phyloP scores from a whole-genome alignment of 2,329 filamentous ascomycete species.

The Shiraia bambusicola region DNA sequence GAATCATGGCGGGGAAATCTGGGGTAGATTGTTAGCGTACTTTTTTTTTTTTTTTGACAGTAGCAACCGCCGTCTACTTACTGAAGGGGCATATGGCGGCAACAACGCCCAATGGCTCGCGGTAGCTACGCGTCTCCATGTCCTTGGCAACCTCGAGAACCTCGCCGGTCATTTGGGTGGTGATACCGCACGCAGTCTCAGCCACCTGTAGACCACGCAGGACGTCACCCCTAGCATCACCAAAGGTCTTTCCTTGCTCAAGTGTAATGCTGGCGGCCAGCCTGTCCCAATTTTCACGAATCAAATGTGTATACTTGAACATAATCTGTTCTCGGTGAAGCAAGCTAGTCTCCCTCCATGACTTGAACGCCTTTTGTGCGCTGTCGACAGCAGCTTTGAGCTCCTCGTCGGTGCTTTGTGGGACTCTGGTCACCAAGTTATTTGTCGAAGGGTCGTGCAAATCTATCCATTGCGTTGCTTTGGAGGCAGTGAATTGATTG shows the following conservation, averaged over 20 bases:
- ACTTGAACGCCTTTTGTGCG: slow-evolving; percentile 72
- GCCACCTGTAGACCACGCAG: slow-evolving; percentile 81
- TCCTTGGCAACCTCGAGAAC: slow-evolving; percentile 84
- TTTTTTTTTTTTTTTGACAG: no score
- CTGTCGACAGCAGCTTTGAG: slow-evolving; percentile 73
- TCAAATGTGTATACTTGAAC: slow-evolving; percentile 80
- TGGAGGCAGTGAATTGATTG: slow-evolving; percentile 72
- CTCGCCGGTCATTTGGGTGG: slow-evolving; percentile 80
- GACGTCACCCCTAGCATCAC: slow-evolving; percentile 79
- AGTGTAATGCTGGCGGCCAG: slow-evolving; percentile 82
- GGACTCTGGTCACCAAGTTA: slow-evolving; percentile 79
- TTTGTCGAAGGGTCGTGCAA: slow-evolving; percentile 82
- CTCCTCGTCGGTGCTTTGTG: slow-evolving; percentile 77
- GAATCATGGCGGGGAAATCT: slow-evolving; percentile 93
- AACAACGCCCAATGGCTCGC: slow-evolving; percentile 77
- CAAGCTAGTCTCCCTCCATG: slow-evolving; percentile 71
- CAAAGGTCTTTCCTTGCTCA: slow-evolving; percentile 87
- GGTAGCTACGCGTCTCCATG: slow-evolving; percentile 84
- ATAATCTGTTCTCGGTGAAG: slow-evolving; percentile 79
- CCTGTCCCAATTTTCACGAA: slow-evolving; percentile 82
- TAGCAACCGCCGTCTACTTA: slow-evolving; percentile 48
- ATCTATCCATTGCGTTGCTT: slow-evolving; percentile 72
- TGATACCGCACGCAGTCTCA: slow-evolving; percentile 77
- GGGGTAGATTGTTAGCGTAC: slow-evolving; percentile 23
- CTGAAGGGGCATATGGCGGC: slow-evolving; percentile 87